A percentile compares a stretch with the other conserved stretches of the same genome.
Evolutionary conservation across 2,329 filamentous ascomycete species (phyloP).

Genomic region (Diaporthe longicolla): DNA sequence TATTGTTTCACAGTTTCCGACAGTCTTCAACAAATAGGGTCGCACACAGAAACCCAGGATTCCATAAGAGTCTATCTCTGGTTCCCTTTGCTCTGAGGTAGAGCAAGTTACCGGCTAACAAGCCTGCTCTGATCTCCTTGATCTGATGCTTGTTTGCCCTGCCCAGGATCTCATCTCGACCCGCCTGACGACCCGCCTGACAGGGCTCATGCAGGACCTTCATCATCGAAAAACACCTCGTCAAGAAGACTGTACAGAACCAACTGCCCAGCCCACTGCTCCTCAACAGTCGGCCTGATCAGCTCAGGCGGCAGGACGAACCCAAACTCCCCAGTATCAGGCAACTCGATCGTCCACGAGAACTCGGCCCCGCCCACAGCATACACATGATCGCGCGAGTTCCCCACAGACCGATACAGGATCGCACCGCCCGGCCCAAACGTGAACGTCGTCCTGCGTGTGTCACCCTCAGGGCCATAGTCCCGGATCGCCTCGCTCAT

Average conservation of each 20-base stretch:
- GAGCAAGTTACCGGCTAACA: too few relatives aligned
- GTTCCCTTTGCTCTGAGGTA: too few relatives aligned
- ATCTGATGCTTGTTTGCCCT: not conserved
- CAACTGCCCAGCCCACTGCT: slow-evolving; percentile 44
- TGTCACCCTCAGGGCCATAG: slow-evolving; percentile 11
- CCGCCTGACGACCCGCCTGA: too few relatives aligned
- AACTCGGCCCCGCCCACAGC: slow-evolving; percentile 59
- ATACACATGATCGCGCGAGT: slow-evolving; percentile 60
- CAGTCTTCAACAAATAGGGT: too few relatives aligned
- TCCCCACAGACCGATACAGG: slow-evolving; percentile 66
- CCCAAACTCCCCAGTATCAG: slow-evolving; percentile 55
- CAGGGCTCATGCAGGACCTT: not conserved
- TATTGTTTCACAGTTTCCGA: too few relatives aligned
- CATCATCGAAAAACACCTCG: slow-evolving; percentile 11
- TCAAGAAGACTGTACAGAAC: slow-evolving; percentile 3
- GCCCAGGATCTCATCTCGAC: not conserved
- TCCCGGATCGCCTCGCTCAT: slow-evolving; percentile 60
- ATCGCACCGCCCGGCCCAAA: slow-evolving; percentile 44
- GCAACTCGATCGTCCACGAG: slow-evolving; percentile 58
- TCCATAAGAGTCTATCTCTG: too few relatives aligned
- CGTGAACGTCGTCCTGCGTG: slow-evolving; percentile 65
- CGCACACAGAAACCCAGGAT: too few relatives aligned
- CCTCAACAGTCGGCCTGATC: slow-evolving; percentile 60
- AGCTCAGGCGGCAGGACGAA: slow-evolving; percentile 60
- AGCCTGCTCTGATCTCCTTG: too few relatives aligned